Evolutionary conservation across 1,284 basidiomycete species (phyloP).

Genomic region (Cutaneotrichosporon curvatum): DNA sequence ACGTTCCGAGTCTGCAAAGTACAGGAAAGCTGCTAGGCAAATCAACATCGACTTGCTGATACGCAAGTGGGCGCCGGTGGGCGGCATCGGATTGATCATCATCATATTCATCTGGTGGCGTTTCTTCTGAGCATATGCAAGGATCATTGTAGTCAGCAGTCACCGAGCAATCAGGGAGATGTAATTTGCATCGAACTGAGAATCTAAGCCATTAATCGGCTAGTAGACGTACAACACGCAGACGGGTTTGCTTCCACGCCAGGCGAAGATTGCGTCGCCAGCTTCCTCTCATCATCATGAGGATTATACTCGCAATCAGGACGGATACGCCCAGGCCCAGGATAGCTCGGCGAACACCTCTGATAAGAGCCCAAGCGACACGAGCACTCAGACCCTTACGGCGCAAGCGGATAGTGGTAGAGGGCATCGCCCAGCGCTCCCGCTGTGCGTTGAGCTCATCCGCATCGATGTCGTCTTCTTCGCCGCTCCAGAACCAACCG

Average conservation of each 20-base stretch:
- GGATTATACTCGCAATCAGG: conserved; percentile 22
- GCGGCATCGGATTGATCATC: conserved; percentile 68
- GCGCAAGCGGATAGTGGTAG: conserved; percentile 17
- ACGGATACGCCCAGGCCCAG: conserved; percentile 31
- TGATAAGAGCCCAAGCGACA: conserved; percentile 29
- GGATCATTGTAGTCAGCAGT: not conserved
- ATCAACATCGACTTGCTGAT: conserved; percentile 91
- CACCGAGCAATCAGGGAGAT: not conserved
- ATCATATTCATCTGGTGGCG: conserved; percentile 87
- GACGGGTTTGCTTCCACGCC: conserved; percentile 3
- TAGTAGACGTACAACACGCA: conserved; percentile 8
- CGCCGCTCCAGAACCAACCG: conserved; percentile 30
- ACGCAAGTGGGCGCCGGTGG: conserved; percentile 90
- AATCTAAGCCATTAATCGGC: not conserved
- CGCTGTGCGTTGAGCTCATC: conserved; percentile 24
- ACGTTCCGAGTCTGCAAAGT: conserved; percentile 93
- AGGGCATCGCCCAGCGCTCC: conserved; percentile 12
- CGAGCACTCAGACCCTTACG: conserved; percentile 24
- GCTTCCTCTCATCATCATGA: conserved; percentile 29
- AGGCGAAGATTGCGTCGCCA: conserved; percentile 15
- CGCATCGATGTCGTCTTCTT: conserved; percentile 34
- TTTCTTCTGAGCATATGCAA: conserved; percentile 51
- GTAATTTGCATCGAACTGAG: not conserved
- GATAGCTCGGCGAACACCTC: conserved; percentile 27
- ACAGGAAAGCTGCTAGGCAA: conserved; percentile 88